phyloP scores from a whole-genome alignment of 306 rosid genomes.

The Quercus parvula region DNA sequence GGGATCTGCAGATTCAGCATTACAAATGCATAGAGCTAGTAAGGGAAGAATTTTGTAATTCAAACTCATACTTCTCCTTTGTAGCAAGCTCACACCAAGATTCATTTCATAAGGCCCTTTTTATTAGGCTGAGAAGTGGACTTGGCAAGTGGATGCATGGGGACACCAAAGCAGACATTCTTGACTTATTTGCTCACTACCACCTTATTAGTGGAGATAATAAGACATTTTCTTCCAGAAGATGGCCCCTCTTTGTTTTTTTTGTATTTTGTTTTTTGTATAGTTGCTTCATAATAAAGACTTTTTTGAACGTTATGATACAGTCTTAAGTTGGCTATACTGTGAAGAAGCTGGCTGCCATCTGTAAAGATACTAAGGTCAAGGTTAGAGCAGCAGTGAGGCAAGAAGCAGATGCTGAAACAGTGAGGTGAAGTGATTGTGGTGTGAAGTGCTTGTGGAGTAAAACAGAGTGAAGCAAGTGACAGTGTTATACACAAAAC shows the following conservation, averaged over 20 bases:
- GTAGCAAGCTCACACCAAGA: not conserved
- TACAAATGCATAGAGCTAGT: slow-evolving; percentile 31
- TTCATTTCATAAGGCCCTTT: not conserved
- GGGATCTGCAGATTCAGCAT: slow-evolving; percentile 44
- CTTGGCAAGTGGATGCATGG: slow-evolving; percentile 6
- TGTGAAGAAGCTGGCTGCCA: too few relatives aligned
- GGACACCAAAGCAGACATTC: slow-evolving; percentile 4
- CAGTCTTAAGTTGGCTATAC: too few relatives aligned
- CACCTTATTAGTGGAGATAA: not conserved
- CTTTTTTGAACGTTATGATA: too few relatives aligned
- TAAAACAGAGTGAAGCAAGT: too few relatives aligned
- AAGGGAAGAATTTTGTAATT: slow-evolving; percentile 27
- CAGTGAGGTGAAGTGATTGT: too few relatives aligned
- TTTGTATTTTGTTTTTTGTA: not conserved
- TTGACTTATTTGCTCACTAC: slow-evolving; percentile 20
- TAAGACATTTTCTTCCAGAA: not conserved
- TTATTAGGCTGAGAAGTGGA: not conserved
- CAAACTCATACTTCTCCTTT: slow-evolving; percentile 20
- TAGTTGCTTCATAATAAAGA: not conserved
- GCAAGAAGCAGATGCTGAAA: too few relatives aligned
- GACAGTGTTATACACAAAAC: too few relatives aligned
- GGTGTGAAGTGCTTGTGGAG: too few relatives aligned
- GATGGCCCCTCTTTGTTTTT: not conserved
- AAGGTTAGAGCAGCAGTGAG: too few relatives aligned
- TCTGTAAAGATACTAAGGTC: too few relatives aligned